These are phyloP conservation scores for Trichosporon sp. DNA, from an alignment of 1,284 basidiomycete species.

Conservation along the genomic window DNA sequence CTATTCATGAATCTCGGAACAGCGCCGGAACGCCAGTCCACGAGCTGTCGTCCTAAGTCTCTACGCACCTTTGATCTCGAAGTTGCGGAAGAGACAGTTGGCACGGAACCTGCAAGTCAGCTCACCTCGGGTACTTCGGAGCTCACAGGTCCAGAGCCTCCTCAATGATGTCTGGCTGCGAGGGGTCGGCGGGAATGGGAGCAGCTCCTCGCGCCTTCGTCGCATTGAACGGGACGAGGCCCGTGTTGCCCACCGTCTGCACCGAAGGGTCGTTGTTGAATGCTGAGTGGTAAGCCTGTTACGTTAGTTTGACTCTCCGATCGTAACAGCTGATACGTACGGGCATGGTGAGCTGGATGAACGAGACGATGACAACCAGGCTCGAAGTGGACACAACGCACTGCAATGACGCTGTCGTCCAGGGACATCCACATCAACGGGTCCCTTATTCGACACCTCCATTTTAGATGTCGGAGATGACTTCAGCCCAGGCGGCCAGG, in stretches of 20 bases:
- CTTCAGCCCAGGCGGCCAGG: not conserved
- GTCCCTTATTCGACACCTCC: constrained; percentile 17
- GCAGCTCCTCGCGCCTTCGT: constrained; percentile 69
- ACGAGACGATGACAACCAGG: constrained; percentile 8
- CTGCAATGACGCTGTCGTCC: constrained; percentile 29
- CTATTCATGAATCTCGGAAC: not conserved
- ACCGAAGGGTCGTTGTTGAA: constrained; percentile 85
- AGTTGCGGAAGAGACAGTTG: constrained; percentile 99
- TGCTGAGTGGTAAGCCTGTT: constrained; percentile 91
- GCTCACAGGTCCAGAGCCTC: constrained; percentile 82
- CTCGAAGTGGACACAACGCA: constrained; percentile 8
- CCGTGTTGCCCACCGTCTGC: constrained; percentile 84
- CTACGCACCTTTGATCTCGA: constrained; percentile 87
- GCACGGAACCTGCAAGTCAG: constrained; percentile 73
- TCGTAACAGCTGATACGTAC: constrained; percentile 26
- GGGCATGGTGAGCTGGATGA: constrained; percentile 32
- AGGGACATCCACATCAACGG: not conserved
- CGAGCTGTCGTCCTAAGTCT: not conserved
- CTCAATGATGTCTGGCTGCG: constrained; percentile 86
- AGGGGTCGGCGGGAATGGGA: constrained; percentile 65
- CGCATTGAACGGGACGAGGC: constrained; percentile 80
- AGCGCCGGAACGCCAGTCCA: not conserved
- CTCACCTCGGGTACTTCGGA: not conserved
- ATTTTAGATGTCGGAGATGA: constrained; percentile 3
- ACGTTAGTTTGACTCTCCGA: constrained; percentile 13